Evolutionary conservation across 306 rosid species (phyloP).

Genomic region (Casuarina glauca): DNA sequence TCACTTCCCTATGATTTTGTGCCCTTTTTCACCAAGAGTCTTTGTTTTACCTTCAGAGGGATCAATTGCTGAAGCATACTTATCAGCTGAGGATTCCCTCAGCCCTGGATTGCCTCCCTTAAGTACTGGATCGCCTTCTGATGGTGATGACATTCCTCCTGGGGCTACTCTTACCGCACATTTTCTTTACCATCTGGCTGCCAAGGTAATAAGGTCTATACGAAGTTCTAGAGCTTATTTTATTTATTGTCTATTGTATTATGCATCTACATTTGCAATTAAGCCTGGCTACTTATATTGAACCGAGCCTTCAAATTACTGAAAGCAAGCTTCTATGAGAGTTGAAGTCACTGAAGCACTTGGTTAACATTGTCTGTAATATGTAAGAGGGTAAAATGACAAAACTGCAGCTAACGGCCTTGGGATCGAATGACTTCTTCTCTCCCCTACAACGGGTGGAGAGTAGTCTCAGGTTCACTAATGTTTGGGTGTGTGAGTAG

Average conservation of each 20-base stretch:
- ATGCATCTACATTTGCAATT: not conserved
- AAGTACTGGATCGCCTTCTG: conserved; percentile 68
- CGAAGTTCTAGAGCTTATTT: too few species aligned
- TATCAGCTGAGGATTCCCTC: conserved; percentile 67
- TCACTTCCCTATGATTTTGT: conserved; percentile 88
- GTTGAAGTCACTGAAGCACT: conserved; percentile 3
- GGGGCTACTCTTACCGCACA: conserved; percentile 90
- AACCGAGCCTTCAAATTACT: not conserved
- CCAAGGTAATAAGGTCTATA: conserved; percentile 58
- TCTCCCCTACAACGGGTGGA: not conserved
- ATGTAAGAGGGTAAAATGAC: not conserved
- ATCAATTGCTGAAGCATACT: conserved; percentile 68
- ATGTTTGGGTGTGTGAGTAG: not conserved
- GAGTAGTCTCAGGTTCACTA: not conserved
- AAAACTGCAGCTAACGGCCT: not conserved
- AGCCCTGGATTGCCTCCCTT: conserved; percentile 87
- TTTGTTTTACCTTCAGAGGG: conserved; percentile 97
- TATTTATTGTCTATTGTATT: not conserved
- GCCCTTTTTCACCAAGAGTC: conserved; percentile 88
- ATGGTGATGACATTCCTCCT: conserved; percentile 87
- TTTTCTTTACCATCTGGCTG: conserved; percentile 85
- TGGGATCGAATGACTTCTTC: not conserved
- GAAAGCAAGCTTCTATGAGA: not conserved
- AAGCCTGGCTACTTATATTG: conserved; percentile 8
- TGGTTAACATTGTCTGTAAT: not conserved